phyloP scores from a whole-genome alignment of 768 basidiomycete species.

The Lentinula edodes region DNA sequence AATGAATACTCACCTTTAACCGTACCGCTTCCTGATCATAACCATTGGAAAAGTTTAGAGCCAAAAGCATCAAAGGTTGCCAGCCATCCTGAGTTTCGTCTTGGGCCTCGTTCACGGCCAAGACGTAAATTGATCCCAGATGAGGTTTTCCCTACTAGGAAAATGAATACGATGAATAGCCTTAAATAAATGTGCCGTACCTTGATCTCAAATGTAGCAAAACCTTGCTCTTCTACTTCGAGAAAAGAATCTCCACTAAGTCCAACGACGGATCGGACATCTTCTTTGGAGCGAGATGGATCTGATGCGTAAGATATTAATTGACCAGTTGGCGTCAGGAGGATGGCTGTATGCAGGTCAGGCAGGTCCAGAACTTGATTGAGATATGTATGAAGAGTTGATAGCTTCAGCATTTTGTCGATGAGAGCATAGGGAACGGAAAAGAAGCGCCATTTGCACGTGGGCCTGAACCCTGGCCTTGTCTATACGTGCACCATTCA shows the following conservation, averaged over 20 bases:
- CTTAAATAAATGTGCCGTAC: conserved; percentile 25
- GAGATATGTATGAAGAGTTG: conserved; percentile 60
- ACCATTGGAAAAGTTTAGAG: conserved; percentile 53
- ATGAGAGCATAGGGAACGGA: conserved; percentile 8
- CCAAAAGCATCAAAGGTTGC: conserved; percentile 64
- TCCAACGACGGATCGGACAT: conserved; percentile 67
- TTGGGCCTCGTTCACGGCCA: conserved; percentile 48
- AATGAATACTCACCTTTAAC: conserved; percentile 41
- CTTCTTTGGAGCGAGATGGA: conserved; percentile 59
- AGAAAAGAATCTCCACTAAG: conserved; percentile 74
- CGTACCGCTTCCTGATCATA: conserved; percentile 67
- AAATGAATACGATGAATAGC: neutral
- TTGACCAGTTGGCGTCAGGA: conserved; percentile 71
- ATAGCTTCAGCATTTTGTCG: conserved; percentile 60
- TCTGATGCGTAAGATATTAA: conserved; percentile 61
- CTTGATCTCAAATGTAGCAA: conserved; percentile 76
- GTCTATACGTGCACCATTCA: neutral
- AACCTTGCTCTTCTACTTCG: conserved; percentile 59
- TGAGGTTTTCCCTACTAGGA: conserved; percentile 19
- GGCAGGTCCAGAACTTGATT: conserved; percentile 56
- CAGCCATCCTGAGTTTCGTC: conserved; percentile 21
- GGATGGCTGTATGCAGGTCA: conserved; percentile 61
- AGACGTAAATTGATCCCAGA: conserved; percentile 68
- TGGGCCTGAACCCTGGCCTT: neutral
- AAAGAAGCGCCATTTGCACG: neutral